Conservation (phyloP, 495 filamentous ascomycete species). For the Tuber microsphaerosporum region DNA sequence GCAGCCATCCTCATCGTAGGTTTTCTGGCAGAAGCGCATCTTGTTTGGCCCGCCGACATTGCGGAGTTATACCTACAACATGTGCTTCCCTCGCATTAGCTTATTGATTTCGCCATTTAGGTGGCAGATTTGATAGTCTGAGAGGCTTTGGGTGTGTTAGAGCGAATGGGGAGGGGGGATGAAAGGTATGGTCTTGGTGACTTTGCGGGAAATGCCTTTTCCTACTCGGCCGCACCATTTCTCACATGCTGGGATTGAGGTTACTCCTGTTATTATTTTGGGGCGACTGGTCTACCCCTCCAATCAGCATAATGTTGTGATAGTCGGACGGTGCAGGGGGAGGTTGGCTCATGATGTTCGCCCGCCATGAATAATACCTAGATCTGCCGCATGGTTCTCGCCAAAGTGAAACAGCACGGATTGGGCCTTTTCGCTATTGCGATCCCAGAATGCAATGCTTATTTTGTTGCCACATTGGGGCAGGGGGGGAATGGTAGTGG, state of each 20-base stretch:
- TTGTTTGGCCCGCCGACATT: conserved; percentile 94
- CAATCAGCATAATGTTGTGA: conserved; percentile 1
- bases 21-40: conserved; percentile 76
- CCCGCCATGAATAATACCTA: conserved; percentile 91
- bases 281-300: conserved; percentile 52
- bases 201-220: conserved; percentile 93
- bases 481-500: neutral
- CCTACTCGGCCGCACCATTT: conserved; percentile 98
- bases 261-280: conserved; percentile 78
- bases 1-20: no score
- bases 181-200: conserved; percentile 62
- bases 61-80: conserved; percentile 95
- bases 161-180: neutral
- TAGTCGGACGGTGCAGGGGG: neutral
- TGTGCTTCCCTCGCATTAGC: conserved; percentile 94
- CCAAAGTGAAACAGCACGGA: conserved; percentile 99
- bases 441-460: conserved; percentile 14
- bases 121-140: conserved; percentile 94
- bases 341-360: conserved; percentile 53
- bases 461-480: neutral
- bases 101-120: conserved; percentile 99
- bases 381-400: conserved; percentile 88
- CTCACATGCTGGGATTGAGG: conserved; percentile 78
- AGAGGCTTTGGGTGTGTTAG: conserved; percentile 49
- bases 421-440: conserved; percentile 93